These are phyloP conservation scores for Erodium moschatum DNA, from an alignment of 441 rosid species.

Conservation along the genomic window DNA sequence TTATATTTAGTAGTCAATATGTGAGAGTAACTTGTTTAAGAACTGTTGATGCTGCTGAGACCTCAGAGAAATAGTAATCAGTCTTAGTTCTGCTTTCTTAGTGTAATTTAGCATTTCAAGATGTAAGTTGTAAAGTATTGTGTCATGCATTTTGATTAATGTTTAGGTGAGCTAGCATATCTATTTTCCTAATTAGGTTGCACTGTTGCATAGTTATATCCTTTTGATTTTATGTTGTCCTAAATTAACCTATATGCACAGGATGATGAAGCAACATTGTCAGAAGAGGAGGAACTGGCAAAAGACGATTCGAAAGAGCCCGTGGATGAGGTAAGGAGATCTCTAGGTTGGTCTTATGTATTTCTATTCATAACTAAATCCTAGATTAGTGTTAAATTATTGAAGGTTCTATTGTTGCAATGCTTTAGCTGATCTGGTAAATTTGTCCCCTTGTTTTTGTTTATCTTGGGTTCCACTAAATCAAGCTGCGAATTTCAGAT, in stretches of 20 bases:
- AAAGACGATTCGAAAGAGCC: constrained; percentile 56
- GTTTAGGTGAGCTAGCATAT: background rate
- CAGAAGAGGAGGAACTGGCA: constrained; percentile 83
- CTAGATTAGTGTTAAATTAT: constrained; percentile 14
- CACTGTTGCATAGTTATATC: background rate
- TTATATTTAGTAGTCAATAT: background rate
- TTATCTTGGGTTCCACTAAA: constrained; percentile 19
- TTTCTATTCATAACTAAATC: constrained; percentile 7
- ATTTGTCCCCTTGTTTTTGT: constrained; percentile 13
- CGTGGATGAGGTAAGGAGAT: constrained; percentile 58
- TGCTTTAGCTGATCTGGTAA: background rate
- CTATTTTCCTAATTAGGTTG: background rate
- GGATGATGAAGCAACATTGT: constrained; percentile 95
- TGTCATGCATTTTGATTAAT: background rate
- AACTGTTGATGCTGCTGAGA: background rate
- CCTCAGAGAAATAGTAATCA: background rate
- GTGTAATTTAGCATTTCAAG: background rate
- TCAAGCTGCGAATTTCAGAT: constrained; percentile 43
- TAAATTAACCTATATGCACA: constrained; percentile 26
- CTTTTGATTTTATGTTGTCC: constrained; percentile 12
- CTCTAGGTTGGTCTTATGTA: constrained; percentile 14
- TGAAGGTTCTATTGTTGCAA: constrained; percentile 10
- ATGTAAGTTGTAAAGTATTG: background rate
- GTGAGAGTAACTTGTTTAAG: background rate
- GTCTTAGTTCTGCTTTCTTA: background rate